phyloP scores from a whole-genome alignment of 108 stramenopile species.

The Aurantiochytrium sp. region DNA sequence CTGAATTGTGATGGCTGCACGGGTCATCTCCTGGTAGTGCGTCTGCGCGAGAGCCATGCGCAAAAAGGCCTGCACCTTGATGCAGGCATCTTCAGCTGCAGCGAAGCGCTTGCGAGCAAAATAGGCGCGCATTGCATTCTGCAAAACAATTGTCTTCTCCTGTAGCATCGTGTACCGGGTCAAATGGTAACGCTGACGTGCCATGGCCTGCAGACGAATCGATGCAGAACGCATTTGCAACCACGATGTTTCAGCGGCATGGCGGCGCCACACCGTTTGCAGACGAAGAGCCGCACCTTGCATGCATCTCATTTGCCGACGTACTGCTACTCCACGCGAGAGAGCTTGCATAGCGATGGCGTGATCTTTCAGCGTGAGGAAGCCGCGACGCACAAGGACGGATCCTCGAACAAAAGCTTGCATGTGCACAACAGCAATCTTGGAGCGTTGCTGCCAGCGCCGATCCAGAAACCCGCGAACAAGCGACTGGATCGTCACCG shows the following conservation, averaged over 20 bases:
- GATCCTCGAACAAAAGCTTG: conserved; percentile 23
- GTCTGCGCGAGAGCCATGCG: conserved; percentile 15
- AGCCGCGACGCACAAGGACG: conserved; percentile 22
- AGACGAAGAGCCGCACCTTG: not conserved
- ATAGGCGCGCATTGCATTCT: not conserved
- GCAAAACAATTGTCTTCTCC: too few species aligned
- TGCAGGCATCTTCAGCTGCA: not conserved
- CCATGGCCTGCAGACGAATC: not conserved
- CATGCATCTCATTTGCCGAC: not conserved
- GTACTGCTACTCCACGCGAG: not conserved
- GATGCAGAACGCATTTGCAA: not conserved
- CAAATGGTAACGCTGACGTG: not conserved
- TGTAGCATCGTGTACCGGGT: not conserved
- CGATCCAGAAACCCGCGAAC: not conserved
- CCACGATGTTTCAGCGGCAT: not conserved
- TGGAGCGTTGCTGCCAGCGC: conserved; percentile 12
- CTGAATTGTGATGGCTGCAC: conserved; percentile 30
- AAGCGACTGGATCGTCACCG: conserved; percentile 32
- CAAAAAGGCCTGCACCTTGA: conserved; percentile 22
- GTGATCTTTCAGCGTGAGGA: conserved; percentile 7
- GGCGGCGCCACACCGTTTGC: not conserved
- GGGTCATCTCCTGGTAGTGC: not conserved
- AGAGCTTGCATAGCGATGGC: conserved; percentile 18
- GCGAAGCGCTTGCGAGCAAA: not conserved
- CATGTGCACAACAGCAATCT: conserved; percentile 9